Evolutionary conservation across 768 basidiomycete genomes (phyloP).

Genomic region (Boletus speciosus): DNA sequence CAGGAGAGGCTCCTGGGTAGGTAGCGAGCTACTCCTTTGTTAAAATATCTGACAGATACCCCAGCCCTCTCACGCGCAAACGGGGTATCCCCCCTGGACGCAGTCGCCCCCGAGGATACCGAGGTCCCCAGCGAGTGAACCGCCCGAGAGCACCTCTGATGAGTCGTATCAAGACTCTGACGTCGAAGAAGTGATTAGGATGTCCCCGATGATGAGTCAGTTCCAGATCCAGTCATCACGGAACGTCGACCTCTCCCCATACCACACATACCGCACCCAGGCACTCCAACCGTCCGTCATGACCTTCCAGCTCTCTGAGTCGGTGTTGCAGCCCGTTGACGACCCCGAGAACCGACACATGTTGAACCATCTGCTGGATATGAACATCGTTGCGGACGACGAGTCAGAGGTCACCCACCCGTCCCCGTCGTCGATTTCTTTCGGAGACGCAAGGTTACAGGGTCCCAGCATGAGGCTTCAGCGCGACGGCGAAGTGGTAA

Average conservation of each 20-base stretch:
- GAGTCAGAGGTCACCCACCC: constrained; percentile 9
- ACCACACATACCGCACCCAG: constrained; percentile 8
- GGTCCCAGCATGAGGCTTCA: constrained; percentile 25
- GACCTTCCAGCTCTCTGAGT: constrained; percentile 31
- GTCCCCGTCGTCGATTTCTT: constrained; percentile 4
- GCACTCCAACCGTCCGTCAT: constrained; percentile 25
- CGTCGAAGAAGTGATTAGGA: constrained; percentile 21
- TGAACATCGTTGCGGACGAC: constrained; percentile 16
- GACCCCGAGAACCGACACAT: constrained; percentile 27
- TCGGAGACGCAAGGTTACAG: constrained; percentile 10
- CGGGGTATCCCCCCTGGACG: constrained; percentile 12
- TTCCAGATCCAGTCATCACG: constrained; percentile 27
- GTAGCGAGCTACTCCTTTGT: constrained; percentile 1
- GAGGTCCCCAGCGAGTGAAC: constrained; percentile 29
- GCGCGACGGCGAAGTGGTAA: constrained; percentile 9
- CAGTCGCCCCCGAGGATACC: constrained; percentile 8
- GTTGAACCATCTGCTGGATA: constrained; percentile 15
- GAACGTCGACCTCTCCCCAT: constrained; percentile 1
- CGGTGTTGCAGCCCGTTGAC: constrained; percentile 22
- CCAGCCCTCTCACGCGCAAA: constrained; percentile 19
- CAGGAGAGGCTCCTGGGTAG: constrained; percentile 28
- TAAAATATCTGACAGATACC: constrained; percentile 16
- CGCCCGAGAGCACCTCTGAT: constrained; percentile 29
- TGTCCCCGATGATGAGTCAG: constrained; percentile 32
- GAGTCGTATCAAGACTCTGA: constrained; percentile 30